phyloP scores from a whole-genome alignment of 495 filamentous ascomycete genomes.

The Bombardia bombarda region DNA sequence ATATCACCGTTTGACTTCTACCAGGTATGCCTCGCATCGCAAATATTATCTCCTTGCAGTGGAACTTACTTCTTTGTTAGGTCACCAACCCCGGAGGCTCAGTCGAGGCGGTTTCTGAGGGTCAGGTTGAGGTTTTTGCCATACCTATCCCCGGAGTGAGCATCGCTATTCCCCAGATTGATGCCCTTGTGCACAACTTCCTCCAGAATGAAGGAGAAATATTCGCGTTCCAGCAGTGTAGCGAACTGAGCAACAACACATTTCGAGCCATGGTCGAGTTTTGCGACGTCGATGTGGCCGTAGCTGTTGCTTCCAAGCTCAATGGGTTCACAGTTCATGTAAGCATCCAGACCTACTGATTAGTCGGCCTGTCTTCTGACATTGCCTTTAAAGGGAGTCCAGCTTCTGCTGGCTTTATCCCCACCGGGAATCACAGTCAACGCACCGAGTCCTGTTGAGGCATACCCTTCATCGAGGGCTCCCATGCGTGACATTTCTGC shows the following conservation, averaged over 20 bases:
- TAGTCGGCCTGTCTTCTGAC: too few relatives aligned
- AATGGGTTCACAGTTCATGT: constrained; percentile 43
- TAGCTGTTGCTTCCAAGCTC: constrained; percentile 27
- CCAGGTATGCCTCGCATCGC: constrained; percentile 16
- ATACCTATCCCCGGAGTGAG: constrained; percentile 17
- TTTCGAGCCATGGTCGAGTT: constrained; percentile 47
- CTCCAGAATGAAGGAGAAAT: constrained; percentile 48
- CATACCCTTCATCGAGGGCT: not conserved
- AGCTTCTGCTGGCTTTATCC: constrained; percentile 9
- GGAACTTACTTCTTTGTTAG: constrained; percentile 7
- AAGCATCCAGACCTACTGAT: too few relatives aligned
- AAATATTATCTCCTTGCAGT: not conserved
- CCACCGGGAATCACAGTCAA: too few relatives aligned
- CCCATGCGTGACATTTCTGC: constrained; percentile 9
- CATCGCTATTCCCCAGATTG: constrained; percentile 21
- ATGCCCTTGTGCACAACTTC: constrained; percentile 38
- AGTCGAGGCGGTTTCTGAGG: constrained; percentile 35
- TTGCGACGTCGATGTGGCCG: constrained; percentile 36
- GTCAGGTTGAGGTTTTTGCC: constrained; percentile 42
- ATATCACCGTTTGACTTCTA: constrained; percentile 37
- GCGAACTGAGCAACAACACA: constrained; percentile 23
- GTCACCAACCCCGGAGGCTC: constrained; percentile 16
- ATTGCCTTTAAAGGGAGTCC: constrained; percentile 12
- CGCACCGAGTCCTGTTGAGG: too few relatives aligned
- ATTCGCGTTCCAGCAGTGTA: constrained; percentile 37